phyloP scores from a whole-genome alignment of 2,329 filamentous ascomycete species.

The Aspergillus felis region DNA sequence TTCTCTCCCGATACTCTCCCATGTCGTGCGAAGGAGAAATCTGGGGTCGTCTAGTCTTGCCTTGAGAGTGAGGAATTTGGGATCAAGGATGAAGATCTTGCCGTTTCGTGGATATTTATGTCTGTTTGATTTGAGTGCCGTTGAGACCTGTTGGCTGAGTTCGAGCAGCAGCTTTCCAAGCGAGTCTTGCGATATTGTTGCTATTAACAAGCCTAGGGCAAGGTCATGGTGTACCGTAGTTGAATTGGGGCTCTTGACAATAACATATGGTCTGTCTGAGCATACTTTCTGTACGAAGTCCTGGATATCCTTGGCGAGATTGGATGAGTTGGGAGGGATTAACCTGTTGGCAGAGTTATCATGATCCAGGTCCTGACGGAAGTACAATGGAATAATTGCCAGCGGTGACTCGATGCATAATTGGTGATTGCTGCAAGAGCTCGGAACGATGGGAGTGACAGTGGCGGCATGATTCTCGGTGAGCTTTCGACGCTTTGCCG shows the following conservation, averaged over 20 bases:
- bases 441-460: background rate
- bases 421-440: background rate
- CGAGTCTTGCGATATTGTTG: slow-evolving; percentile 16
- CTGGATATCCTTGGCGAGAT: background rate
- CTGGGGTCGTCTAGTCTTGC: slow-evolving; percentile 12
- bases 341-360: background rate
- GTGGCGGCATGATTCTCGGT: background rate
- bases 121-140: slow-evolving; percentile 2
- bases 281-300: background rate
- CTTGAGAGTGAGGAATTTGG: slow-evolving; percentile 16
- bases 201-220: slow-evolving; percentile 26
- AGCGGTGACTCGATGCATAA: slow-evolving; percentile 17
- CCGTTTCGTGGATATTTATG: slow-evolving; percentile 13
- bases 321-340: background rate
- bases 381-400: slow-evolving; percentile 25
- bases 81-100: slow-evolving; percentile 33
- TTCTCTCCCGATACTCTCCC: slow-evolving; percentile 23
- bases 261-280: background rate
- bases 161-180: slow-evolving; percentile 23
- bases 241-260: background rate
- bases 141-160: slow-evolving; percentile 15
- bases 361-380: background rate
- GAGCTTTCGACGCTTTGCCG: background rate
- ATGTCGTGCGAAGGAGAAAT: slow-evolving; percentile 24
- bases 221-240: too few relatives aligned